Percentiles rank a stretch among this genome's conserved stretches.
Conservation (phyloP, 345 rosid species). For the Geranium brycei region DNA sequence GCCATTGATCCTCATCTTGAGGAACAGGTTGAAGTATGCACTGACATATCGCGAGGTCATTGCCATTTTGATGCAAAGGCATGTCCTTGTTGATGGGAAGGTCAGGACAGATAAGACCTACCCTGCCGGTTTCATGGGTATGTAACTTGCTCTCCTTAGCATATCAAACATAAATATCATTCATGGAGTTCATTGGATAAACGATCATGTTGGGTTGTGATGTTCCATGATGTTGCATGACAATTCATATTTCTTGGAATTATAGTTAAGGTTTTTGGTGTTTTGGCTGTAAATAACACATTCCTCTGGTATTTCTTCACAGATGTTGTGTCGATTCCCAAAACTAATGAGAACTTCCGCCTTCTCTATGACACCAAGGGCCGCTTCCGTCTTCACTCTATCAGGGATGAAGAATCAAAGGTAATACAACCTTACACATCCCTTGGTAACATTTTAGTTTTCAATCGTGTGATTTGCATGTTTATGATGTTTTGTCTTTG, state of each 20-base stretch:
- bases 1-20: conserved; percentile 1
- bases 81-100: conserved; percentile 1
- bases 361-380: conserved; percentile 5
- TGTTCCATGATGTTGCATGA: too few species aligned
- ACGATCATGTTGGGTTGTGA: too few species aligned
- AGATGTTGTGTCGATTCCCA: conserved; percentile 4
- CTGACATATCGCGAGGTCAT: conserved; percentile 2
- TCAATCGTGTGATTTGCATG: too few species aligned
- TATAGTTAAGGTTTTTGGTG: too few species aligned
- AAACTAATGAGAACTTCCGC: conserved; percentile 2
- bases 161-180: too few species aligned
- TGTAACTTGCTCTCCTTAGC: not conserved
- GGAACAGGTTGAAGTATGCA: conserved; percentile 3
- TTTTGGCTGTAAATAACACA: too few species aligned
- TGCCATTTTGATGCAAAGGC: conserved; percentile 3
- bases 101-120: conserved; percentile 4
- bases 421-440: not conserved
- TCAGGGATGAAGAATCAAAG: conserved; percentile 2
- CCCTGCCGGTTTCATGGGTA: conserved; percentile 3
- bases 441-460: too few species aligned
- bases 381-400: conserved; percentile 3
- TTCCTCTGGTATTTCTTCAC: not conserved
- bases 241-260: too few species aligned
- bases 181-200: too few species aligned
- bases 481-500: too few species aligned